Conservation (phyloP, 2,329 filamentous ascomycete species). For the Penicillium sp. region DNA sequence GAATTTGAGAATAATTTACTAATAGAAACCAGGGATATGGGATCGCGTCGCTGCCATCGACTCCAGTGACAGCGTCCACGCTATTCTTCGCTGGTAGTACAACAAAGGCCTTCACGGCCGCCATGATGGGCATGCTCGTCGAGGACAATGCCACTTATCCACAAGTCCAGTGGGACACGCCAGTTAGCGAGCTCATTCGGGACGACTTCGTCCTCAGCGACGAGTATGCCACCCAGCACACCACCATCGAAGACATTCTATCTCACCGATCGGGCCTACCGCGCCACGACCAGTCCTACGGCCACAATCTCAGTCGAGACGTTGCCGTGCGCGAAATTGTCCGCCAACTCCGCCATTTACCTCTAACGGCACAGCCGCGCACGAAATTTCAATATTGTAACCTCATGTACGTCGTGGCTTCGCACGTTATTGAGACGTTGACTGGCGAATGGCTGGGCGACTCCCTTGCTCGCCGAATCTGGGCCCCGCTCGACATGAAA, state of each 20-base stretch:
- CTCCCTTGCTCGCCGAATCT: constrained; percentile 34
- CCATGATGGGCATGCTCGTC: constrained; percentile 44
- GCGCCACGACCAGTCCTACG: constrained; percentile 20
- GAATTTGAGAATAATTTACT: neutral
- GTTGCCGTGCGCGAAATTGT: constrained; percentile 34
- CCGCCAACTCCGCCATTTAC: constrained; percentile 42
- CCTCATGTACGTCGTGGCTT: constrained; percentile 48
- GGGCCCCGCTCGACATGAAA: constrained; percentile 39
- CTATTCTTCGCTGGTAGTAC: constrained; percentile 55
- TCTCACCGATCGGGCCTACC: constrained; percentile 29
- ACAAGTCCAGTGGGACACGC: constrained; percentile 33
- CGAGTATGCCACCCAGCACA: constrained; percentile 19
- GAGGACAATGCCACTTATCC: constrained; percentile 23
- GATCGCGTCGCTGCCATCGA: constrained; percentile 26
- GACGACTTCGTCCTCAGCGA: constrained; percentile 27
- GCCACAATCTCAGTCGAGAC: constrained; percentile 14
- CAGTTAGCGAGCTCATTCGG: constrained; percentile 30
- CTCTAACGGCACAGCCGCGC: constrained; percentile 38
- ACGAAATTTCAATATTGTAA: constrained; percentile 51
- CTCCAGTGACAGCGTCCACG: constrained; percentile 44
- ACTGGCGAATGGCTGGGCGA: constrained; percentile 30
- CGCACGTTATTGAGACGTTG: constrained; percentile 44
- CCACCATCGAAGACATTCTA: constrained; percentile 28
- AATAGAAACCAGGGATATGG: constrained; percentile 10
- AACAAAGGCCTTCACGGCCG: constrained; percentile 54